Percentiles rank a stretch among this genome's conserved stretches.
phyloP scores from a whole-genome alignment of 176 grass and related monocot species.

The Saccharum officinarum region DNA sequence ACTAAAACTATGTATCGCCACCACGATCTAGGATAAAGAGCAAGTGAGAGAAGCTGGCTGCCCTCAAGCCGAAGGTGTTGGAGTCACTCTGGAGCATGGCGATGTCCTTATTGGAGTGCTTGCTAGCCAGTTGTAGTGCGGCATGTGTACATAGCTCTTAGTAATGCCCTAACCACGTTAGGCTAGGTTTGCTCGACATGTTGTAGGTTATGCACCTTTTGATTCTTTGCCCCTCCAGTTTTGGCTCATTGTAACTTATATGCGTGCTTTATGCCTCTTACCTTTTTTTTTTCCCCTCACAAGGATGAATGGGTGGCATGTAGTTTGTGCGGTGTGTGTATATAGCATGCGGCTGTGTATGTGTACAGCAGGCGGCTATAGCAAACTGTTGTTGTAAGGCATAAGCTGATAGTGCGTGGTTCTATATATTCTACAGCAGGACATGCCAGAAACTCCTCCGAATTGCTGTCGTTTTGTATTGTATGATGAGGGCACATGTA shows the following conservation, averaged over 20 bases:
- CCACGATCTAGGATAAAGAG: slow-evolving; percentile 11
- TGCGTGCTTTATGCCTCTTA: background rate
- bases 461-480: background rate
- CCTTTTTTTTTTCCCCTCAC: background rate
- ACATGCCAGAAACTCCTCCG: background rate
- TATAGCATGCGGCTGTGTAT: background rate
- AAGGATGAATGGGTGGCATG: background rate
- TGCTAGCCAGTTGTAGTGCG: background rate
- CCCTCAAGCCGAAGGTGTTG: background rate
- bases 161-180: slow-evolving; percentile 28
- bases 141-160: slow-evolving; percentile 31
- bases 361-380: background rate
- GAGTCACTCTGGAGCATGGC: background rate
- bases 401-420: background rate
- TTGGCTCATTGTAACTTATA: background rate
- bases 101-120: background rate
- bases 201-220: slow-evolving; percentile 19
- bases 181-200: slow-evolving; percentile 37
- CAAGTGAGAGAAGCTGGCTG: slow-evolving; percentile 25
- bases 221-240: background rate
- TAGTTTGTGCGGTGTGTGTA: background rate
- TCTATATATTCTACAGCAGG: background rate
- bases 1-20: background rate
- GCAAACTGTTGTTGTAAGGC: background rate
- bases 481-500: background rate